Evolutionary conservation across 768 basidiomycete genomes (phyloP), one percentile per base, ranked within the genome.

Genomic region (Termitomyces eurrhizus): DNA sequence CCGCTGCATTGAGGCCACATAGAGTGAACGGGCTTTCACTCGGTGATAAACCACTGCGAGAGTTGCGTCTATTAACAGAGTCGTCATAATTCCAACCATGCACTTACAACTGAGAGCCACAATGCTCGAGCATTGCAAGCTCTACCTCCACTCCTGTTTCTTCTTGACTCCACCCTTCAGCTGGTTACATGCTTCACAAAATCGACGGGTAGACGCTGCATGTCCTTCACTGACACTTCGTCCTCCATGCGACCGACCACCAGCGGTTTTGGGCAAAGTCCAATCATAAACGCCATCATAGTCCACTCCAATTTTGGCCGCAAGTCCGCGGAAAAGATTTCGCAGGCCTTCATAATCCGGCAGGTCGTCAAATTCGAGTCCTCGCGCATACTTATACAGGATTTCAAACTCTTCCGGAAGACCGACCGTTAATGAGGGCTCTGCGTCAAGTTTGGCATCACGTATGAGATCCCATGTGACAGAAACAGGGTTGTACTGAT

Each of bases 281-380:
- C 80, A 82, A 59, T 80, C 78, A 65, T 69, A 80, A 1, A 76
- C 74, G 13, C 75, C 80, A 66, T 86, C 84, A 65, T 84, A 86
- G 57, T 78, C 77, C 7, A 86, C 74, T 1, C 80, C 83, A n/a
- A 80, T 72, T 9, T 82, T 77, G 60, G 75, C 77, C 1, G 82
- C 86, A 12, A 88, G 68, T 4, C 80, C 82, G 16, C 81, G 79
- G 72, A 94, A 92, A 49, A 93, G 80, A 49, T 81, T 83, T 46
- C 92, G 81, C 26, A 94, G 77, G 32, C 92, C 92, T 48, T 86
- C 88, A 67, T 95, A 95, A 73, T 95, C 93, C 11, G 93, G 93
- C 44, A 92, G 79, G 75, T 95, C 93, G 67, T 91, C 91, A 66
- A 94, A 95, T 64, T 88, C 88, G 39, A 95, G 84, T 2, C 85